Evolutionary conservation across 139 green algal genomes (phyloP).

Genomic region (Tetradesmus obliquus): DNA sequence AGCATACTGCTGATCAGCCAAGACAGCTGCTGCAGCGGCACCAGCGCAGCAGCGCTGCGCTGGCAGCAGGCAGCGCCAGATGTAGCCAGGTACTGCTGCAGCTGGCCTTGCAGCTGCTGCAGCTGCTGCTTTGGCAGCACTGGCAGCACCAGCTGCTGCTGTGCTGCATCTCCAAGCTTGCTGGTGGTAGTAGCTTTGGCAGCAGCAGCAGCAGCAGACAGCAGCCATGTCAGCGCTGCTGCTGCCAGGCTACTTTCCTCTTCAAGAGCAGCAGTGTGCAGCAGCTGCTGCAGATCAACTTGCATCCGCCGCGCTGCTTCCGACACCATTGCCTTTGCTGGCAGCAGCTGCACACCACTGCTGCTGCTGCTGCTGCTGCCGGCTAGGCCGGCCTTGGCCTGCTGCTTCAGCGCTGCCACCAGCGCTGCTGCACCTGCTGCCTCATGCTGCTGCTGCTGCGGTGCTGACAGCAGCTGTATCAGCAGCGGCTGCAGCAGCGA

Average conservation of each 20-base stretch:
- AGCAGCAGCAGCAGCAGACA: background rate
- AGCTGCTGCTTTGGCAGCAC: conserved; percentile 32
- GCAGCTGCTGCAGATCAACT: conserved; percentile 46
- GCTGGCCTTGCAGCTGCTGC: background rate
- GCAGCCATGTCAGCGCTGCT: conserved; percentile 2
- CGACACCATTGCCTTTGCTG: conserved; percentile 53
- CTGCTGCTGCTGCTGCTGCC: background rate
- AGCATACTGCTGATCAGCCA: conserved; percentile 78
- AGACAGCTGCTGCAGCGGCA: conserved; percentile 73
- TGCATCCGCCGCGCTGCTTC: conserved; percentile 54
- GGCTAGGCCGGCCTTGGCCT: background rate
- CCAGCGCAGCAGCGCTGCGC: conserved; percentile 44
- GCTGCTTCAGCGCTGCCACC: background rate
- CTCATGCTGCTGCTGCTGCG: conserved; percentile 41
- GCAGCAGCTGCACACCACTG: conserved; percentile 46
- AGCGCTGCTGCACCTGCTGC: conserved; percentile 39
- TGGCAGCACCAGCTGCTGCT: conserved; percentile 62
- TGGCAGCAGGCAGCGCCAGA: background rate
- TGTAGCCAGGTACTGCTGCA: conserved; percentile 38
- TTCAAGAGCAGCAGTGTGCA: background rate
- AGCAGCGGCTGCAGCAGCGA: conserved; percentile 31
- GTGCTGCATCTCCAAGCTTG: conserved; percentile 39
- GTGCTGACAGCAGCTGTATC: conserved; percentile 12
- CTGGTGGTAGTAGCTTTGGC: conserved; percentile 37
- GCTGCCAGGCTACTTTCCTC: background rate